Conservation (phyloP, 169 alveolate species). For the Cryptosporidium andersoni region DNA sequence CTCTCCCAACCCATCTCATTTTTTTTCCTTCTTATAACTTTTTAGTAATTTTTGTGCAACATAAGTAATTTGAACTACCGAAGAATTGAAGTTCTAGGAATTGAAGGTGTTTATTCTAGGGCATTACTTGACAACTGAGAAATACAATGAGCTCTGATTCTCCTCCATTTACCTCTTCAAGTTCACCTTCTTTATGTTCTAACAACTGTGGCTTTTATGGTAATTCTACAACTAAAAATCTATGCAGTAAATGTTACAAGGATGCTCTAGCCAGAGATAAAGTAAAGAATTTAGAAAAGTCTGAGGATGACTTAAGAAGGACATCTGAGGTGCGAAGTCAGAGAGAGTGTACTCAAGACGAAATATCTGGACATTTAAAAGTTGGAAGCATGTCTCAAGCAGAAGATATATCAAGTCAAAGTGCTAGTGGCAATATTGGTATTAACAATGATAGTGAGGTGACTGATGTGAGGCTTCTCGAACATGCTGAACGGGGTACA, state of each 20-base stretch:
- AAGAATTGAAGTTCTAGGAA: no score
- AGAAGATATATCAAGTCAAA: not conserved
- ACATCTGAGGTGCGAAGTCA: not conserved
- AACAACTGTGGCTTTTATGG: slow-evolving; percentile 92
- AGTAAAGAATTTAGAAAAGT: not conserved
- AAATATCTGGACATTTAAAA: not conserved
- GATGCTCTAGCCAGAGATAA: slow-evolving; percentile 73
- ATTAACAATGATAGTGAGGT: not conserved
- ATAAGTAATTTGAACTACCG: not conserved
- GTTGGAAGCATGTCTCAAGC: not conserved
- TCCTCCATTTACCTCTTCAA: slow-evolving; percentile 57
- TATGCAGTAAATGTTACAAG: slow-evolving; percentile 89
- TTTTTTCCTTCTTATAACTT: not conserved
- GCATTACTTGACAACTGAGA: not conserved
- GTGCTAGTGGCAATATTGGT: not conserved
- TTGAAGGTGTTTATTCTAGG: not conserved
- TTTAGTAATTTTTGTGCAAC: not conserved
- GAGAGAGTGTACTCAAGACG: not conserved
- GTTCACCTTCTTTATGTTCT: slow-evolving; percentile 81
- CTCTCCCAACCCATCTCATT: slow-evolving; percentile 24
- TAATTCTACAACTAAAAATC: slow-evolving; percentile 88
- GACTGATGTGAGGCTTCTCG: no score
- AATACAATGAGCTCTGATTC: slow-evolving; percentile 49
- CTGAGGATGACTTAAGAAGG: not conserved
- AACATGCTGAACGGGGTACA: not conserved